A percentile compares a stretch with the other conserved stretches of the same genome.
Conservation (phyloP, 768 basidiomycete genomes). For the Tulasnella sp. region DNA sequence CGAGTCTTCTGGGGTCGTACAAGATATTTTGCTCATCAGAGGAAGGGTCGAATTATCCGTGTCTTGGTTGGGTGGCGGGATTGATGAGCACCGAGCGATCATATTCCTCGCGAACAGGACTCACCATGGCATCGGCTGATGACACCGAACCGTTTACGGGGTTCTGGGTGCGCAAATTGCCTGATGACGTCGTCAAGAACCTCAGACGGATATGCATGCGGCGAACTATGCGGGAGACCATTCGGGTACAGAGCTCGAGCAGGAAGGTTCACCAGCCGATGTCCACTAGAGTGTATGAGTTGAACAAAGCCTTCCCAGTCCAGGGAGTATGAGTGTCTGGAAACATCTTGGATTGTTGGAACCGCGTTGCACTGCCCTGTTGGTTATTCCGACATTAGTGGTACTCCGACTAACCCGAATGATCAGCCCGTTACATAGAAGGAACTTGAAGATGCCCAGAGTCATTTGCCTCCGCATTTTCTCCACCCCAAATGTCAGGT, state of each 20-base stretch:
- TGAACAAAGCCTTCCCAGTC: conserved; percentile 4
- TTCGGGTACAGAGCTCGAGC: conserved; percentile 8
- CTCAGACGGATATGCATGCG: background rate
- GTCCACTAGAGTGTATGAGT: background rate
- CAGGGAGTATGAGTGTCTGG: background rate
- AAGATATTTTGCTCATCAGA: background rate
- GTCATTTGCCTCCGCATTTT: background rate
- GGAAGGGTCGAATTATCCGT: background rate
- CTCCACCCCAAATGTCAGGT: background rate
- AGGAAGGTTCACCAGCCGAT: background rate
- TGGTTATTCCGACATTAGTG: background rate
- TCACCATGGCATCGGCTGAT: conserved; percentile 1
- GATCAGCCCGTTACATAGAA: background rate
- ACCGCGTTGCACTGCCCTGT: conserved; percentile 6
- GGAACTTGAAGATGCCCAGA: conserved; percentile 11
- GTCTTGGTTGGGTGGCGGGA: background rate
- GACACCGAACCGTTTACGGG: background rate
- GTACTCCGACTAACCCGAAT: background rate
- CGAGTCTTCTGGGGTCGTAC: background rate
- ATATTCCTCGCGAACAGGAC: background rate
- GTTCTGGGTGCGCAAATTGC: background rate
- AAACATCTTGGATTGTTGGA: background rate
- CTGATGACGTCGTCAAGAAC: conserved; percentile 3
- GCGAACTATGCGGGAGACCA: background rate
- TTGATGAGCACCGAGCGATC: background rate